Conservation (phyloP, 352 stramenopile genomes). For the Globisporangium apiculatum region DNA sequence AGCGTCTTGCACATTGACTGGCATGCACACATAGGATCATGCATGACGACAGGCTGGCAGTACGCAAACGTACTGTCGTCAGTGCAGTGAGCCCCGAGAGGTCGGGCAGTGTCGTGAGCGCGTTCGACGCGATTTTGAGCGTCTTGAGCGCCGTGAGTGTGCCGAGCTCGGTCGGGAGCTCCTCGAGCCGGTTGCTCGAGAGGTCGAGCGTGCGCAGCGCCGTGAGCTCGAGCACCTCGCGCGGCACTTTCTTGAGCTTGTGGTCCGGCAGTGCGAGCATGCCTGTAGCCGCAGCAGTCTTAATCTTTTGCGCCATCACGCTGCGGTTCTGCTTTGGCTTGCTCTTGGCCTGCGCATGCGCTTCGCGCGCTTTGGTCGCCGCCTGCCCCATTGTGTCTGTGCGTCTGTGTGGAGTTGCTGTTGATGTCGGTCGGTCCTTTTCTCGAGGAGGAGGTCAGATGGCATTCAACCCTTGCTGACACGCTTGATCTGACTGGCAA, state of each 20-base stretch:
- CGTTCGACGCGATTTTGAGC: conserved; percentile 66
- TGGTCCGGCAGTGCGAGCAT: conserved; percentile 61
- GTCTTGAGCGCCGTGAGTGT: conserved; percentile 51
- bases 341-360: conserved; percentile 60
- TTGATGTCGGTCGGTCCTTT: not conserved
- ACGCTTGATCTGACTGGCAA: no score
- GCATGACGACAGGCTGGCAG: no score
- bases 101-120: conserved; percentile 48
- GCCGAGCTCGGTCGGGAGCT: conserved; percentile 35
- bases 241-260: conserved; percentile 73
- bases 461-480: no score
- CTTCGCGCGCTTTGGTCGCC: conserved; percentile 58
- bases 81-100: conserved; percentile 58
- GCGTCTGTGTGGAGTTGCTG: not conserved
- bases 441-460: no score
- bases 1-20: not conserved
- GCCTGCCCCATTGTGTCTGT: conserved; percentile 43
- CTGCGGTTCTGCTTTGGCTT: conserved; percentile 75
- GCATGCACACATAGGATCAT: conserved; percentile 1
- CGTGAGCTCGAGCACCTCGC: conserved; percentile 41
- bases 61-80: conserved; percentile 49
- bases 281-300: conserved; percentile 45
- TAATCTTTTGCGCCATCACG: conserved; percentile 77
- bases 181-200: conserved; percentile 51
- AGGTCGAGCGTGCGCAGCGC: conserved; percentile 67